Base-by-base conservation (phyloP, 179 eudicot genomes). In the Drosera spatulata region DNA sequence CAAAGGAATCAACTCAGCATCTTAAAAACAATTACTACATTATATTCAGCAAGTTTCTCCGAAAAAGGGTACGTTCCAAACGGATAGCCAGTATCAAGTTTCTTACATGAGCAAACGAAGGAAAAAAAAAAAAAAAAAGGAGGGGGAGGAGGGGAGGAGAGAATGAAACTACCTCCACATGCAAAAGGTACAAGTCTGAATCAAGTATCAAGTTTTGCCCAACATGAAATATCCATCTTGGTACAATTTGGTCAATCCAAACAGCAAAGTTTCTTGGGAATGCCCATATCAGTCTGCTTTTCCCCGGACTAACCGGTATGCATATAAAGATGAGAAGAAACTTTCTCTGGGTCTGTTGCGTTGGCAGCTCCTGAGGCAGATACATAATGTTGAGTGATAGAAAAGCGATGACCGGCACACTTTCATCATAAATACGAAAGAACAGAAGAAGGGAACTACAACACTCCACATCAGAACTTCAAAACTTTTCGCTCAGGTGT, bases 231-330 rank as follows among this genome's bases (percentile, higher is more conserved):
- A 91, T 49, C 96, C 97, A 91, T 69, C 86, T 79, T 7, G 94
- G 95, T 61, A 91, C 70, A 69, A 91, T 64, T 66, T 70, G 74
- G 61, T 91, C 91, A 41, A 88, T 65, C 96, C 88, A 87, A 61
- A 80, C 73, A 2, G 81, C 83, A 64, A 80, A 74, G 60, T 88
- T 85, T 59, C 85, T 78, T 2, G 96, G 96, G 61, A 80, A 78
- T 5, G 72, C 38, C 85, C 86, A 83, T 69, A 91, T 87, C 62
- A 91, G 55, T 66, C 97, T 69, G 79, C 97, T 88, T 53, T 79
- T 77, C 38, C 97, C 96, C 43, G 96, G 97, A 70, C 96, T 83
- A 63, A 91, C 97, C 14, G 97, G 97, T 58, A 85, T 62, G 62
- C 97, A 91, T 61, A 85, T 61, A 58, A 87, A 85, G 53, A 83